phyloP scores from a whole-genome alignment of 148 eudicot genomes.

The Rhododendron williamsianum region DNA sequence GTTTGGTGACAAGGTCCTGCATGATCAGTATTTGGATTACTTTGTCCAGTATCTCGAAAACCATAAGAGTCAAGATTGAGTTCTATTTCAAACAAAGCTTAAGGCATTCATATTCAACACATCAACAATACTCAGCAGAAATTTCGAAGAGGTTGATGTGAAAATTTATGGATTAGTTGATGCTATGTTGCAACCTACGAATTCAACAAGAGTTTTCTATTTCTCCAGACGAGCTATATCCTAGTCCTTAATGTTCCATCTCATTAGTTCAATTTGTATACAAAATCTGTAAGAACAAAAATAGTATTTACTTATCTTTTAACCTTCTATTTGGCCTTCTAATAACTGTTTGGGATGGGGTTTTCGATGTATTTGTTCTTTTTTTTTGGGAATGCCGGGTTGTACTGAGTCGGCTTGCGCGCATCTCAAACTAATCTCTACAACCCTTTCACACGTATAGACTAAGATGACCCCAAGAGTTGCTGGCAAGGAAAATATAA shows the following conservation, averaged over 20 bases:
- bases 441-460: too few relatives aligned
- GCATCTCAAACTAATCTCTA: too few relatives aligned
- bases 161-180: not conserved
- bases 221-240: not conserved
- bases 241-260: not conserved
- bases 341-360: not conserved
- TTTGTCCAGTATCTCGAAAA: conserved; percentile 8
- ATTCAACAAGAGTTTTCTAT: not conserved
- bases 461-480: too few relatives aligned
- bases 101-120: not conserved
- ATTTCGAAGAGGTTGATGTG: not conserved
- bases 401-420: too few relatives aligned
- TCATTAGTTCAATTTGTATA: not conserved
- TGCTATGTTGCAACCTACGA: not conserved
- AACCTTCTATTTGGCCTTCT: not conserved
- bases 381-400: not conserved
- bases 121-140: too few relatives aligned
- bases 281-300: not conserved
- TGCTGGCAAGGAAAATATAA: too few relatives aligned
- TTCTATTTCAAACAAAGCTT: not conserved
- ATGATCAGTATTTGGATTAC: not conserved
- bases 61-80: not conserved
- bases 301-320: not conserved
- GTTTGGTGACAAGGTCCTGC: conserved; percentile 8
- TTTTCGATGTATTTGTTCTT: too few relatives aligned